Percentiles rank a stretch among this genome's conserved stretches.
Conservation (phyloP, 148 eudicot genomes). For the Vaccinium vitisidaea region DNA sequence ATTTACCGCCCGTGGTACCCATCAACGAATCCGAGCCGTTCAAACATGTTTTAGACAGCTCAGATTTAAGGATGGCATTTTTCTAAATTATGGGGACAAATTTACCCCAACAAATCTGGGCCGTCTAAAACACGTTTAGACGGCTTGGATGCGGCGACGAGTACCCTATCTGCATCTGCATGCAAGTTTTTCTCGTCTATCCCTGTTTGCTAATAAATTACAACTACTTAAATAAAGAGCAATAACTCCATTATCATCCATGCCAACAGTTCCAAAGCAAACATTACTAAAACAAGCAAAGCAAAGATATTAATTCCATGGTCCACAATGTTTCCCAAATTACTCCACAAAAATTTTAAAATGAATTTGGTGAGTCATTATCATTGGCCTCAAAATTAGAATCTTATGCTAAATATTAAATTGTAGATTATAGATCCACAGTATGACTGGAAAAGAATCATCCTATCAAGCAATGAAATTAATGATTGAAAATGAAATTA, state of each 20-base stretch:
- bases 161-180: too few species aligned
- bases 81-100: too few species aligned
- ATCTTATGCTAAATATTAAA: not conserved
- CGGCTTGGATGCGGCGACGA: too few species aligned
- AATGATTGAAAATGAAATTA: too few species aligned
- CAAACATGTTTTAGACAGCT: too few species aligned
- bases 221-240: not conserved
- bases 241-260: not conserved
- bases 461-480: not conserved
- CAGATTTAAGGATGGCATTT: too few species aligned
- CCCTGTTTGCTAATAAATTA: not conserved
- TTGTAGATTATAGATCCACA: not conserved
- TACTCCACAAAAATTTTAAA: not conserved
- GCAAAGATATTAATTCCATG: not conserved
- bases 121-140: too few species aligned
- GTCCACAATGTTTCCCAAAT: slow-evolving; percentile 9
- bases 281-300: not conserved
- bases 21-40: too few species aligned
- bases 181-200: not conserved
- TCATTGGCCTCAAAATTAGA: not conserved
- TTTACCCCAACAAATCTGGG: too few species aligned
- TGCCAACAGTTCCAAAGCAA: not conserved
- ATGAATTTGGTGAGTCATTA: not conserved
- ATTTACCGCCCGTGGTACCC: too few species aligned
- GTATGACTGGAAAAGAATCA: not conserved